Percentiles rank a stretch among this genome's conserved stretches.
These are phyloP conservation scores for Nepenthes alata DNA, from an alignment of 179 eudicot genomes.

Conservation along the genomic window DNA sequence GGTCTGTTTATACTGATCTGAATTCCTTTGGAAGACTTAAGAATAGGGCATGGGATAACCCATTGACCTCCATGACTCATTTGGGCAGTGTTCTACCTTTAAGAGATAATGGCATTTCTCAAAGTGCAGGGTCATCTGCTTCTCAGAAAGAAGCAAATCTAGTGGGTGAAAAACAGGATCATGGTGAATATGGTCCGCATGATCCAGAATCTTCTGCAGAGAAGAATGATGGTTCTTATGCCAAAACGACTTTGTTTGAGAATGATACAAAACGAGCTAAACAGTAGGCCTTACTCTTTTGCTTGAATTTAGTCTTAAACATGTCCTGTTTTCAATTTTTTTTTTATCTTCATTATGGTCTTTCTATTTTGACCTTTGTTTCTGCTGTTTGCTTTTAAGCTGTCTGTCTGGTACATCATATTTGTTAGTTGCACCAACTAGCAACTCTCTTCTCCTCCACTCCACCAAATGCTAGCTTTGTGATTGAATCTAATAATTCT, in stretches of 20 bases:
- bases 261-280: conserved; percentile 87
- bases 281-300: conserved; percentile 48
- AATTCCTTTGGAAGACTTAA: conserved; percentile 32
- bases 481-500: no score
- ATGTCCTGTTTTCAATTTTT: neutral
- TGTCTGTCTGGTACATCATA: no score
- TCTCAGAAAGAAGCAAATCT: conserved; percentile 33
- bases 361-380: neutral
- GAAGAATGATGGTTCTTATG: conserved; percentile 44
- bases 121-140: conserved; percentile 26
- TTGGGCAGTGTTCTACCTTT: conserved; percentile 32
- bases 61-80: conserved; percentile 22
- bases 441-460: no score
- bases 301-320: neutral
- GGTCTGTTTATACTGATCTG: conserved; percentile 31
- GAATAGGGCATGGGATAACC: conserved; percentile 43
- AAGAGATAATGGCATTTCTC: conserved; percentile 31
- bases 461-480: no score
- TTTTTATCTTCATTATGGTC: neutral
- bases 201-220: conserved; percentile 44
- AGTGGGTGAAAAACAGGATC: conserved; percentile 44
- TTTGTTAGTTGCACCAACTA: no score
- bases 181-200: conserved; percentile 30
- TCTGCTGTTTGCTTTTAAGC: neutral
- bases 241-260: conserved; percentile 46